Percentiles rank a stretch among this genome's conserved stretches.
phyloP scores from a whole-genome alignment of 208 protist species.

The Strigomonas culicis region DNA sequence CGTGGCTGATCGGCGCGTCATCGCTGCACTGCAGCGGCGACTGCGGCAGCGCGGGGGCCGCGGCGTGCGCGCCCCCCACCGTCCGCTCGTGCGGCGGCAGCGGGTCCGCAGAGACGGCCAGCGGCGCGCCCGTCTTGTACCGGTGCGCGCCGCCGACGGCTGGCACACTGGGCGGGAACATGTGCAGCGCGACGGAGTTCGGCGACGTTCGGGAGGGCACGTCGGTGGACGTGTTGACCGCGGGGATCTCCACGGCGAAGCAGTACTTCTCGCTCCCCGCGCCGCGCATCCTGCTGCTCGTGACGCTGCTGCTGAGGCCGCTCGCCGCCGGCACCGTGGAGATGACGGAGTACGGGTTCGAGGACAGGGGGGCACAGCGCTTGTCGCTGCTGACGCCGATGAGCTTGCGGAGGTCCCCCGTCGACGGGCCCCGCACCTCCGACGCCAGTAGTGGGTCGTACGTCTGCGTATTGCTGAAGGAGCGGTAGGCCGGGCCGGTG shows the following conservation, averaged over 20 bases:
- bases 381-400: not conserved
- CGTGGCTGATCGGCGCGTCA: not conserved
- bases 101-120: not conserved
- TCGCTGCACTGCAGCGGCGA: constrained; percentile 4
- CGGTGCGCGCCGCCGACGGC: too few species aligned
- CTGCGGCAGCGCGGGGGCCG: constrained; percentile 6
- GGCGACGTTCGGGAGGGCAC: too few species aligned
- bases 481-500: not conserved
- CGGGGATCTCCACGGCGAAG: too few species aligned
- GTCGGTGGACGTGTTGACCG: too few species aligned
- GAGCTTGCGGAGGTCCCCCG: not conserved
- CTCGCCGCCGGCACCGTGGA: too few species aligned
- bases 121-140: not conserved
- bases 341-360: not conserved
- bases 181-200: too few species aligned
- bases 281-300: too few species aligned
- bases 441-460: not conserved
- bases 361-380: not conserved
- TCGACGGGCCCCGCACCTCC: not conserved
- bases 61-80: constrained; percentile 1
- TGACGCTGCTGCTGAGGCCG: too few species aligned
- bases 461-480: not conserved
- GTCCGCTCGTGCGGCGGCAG: constrained; percentile 8
- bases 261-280: too few species aligned
- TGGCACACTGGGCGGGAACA: too few species aligned